phyloP scores from a whole-genome alignment of 768 basidiomycete species.

The Kwoniella dendrophila region DNA sequence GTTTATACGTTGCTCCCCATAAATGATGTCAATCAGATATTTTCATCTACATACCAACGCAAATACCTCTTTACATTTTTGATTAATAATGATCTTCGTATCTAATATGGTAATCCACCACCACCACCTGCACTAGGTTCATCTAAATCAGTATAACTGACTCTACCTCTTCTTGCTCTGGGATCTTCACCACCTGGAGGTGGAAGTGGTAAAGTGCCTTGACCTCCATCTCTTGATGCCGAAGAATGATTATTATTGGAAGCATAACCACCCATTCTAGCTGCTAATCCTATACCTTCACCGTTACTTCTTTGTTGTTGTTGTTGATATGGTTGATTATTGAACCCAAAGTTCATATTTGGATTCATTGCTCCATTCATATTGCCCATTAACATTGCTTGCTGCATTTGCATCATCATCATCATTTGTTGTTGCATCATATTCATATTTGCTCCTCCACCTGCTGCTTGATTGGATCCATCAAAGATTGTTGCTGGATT shows the following conservation, averaged over 20 bases:
- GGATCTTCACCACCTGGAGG: conserved; percentile 89
- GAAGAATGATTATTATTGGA: not conserved
- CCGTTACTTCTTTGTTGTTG: conserved; percentile 58
- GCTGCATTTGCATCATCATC: conserved; percentile 54
- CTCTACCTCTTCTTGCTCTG: conserved; percentile 80
- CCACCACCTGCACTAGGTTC: conserved; percentile 72
- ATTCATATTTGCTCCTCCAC: conserved; percentile 10
- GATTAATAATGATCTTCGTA: not conserved
- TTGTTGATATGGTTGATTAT: conserved; percentile 31
- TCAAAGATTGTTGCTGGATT: not conserved
- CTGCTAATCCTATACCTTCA: conserved; percentile 71
- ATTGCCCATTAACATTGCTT: conserved; percentile 53
- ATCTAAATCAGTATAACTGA: conserved; percentile 96
- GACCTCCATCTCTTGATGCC: conserved; percentile 5
- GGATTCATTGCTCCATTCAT: conserved; percentile 16
- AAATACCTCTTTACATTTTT: not conserved
- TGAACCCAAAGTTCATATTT: not conserved
- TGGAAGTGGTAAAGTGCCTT: conserved; percentile 67
- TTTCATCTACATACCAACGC: not conserved
- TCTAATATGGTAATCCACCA: conserved; percentile 51
- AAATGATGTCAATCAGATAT: not conserved
- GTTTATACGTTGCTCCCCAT: no score
- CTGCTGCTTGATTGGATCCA: conserved; percentile 6
- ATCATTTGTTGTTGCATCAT: conserved; percentile 49
- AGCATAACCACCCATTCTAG: conserved; percentile 78